These are phyloP conservation scores for Penicillium flavigenum DNA, from an alignment of 495 filamentous ascomycete genomes.

Conservation along the genomic window DNA sequence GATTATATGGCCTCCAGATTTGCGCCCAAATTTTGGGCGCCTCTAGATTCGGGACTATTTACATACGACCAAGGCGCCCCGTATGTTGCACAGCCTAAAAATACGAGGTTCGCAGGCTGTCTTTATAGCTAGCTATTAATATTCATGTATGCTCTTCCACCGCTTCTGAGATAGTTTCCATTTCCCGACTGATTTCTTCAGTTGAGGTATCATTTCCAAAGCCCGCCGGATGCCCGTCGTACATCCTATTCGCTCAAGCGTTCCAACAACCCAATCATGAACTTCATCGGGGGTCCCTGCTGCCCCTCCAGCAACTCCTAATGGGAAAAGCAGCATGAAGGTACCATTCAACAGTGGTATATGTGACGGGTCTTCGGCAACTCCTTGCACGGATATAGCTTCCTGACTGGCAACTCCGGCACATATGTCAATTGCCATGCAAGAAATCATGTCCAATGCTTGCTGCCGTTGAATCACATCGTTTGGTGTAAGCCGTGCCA, in stretches of 20 bases:
- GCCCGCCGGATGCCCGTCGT: slow-evolving; percentile 32
- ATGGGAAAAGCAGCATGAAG: slow-evolving; percentile 33
- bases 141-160: not conserved
- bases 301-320: slow-evolving; percentile 31
- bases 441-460: slow-evolving; percentile 18
- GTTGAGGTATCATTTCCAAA: slow-evolving; percentile 20
- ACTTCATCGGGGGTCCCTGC: slow-evolving; percentile 29
- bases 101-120: not conserved
- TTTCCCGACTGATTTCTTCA: slow-evolving; percentile 13
- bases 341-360: slow-evolving; percentile 29
- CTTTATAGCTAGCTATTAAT: not conserved
- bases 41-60: too few species aligned
- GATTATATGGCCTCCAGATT: too few species aligned
- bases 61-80: too few species aligned
- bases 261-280: slow-evolving; percentile 31
- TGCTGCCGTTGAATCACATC: slow-evolving; percentile 18
- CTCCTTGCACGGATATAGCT: slow-evolving; percentile 1
- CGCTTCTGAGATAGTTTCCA: slow-evolving; percentile 10
- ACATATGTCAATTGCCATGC: slow-evolving; percentile 24
- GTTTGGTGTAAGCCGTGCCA: not conserved
- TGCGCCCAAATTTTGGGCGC: too few species aligned
- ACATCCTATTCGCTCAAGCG: slow-evolving; percentile 30
- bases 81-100: too few species aligned
- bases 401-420: slow-evolving; percentile 22
- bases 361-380: not conserved